Conservation (phyloP, 176 grass and related monocot genomes). For the Areca catechu region DNA sequence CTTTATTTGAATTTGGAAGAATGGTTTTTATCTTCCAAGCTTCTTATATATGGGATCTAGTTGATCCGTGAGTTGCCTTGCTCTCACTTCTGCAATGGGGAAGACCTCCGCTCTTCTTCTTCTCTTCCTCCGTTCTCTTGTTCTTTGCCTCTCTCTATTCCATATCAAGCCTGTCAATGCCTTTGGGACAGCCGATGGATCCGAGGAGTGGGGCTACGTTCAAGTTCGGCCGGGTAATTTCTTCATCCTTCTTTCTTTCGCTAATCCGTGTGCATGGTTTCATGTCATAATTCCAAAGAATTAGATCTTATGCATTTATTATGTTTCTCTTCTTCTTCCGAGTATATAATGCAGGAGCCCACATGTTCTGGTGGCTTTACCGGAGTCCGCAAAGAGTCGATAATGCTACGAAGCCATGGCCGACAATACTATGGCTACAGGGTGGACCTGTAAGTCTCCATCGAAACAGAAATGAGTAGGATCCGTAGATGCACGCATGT, state of each 20-base stretch:
- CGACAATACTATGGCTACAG: conserved; percentile 89
- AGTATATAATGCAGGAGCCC: conserved; percentile 46
- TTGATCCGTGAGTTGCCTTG: no score
- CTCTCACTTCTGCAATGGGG: background rate
- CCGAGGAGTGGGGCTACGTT: conserved; percentile 91
- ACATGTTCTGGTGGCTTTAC: conserved; percentile 98
- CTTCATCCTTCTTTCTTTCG: background rate
- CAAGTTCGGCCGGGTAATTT: conserved; percentile 72
- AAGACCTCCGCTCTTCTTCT: background rate
- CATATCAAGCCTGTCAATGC: conserved; percentile 1
- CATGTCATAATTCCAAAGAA: no score
- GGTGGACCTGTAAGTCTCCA: conserved; percentile 46
- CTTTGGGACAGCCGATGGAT: conserved; percentile 47
- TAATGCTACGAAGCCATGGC: conserved; percentile 44
- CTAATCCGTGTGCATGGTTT: no score
- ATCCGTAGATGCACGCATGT: no score
- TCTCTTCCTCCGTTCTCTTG: background rate
- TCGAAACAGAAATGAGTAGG: no score
- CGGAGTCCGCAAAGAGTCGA: conserved; percentile 46
- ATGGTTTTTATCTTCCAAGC: no score
- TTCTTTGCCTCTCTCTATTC: conserved; percentile 2
- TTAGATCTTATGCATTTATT: no score
- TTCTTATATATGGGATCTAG: no score
- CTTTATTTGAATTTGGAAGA: no score
- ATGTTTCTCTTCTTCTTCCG: background rate